Percentiles rank a stretch among this genome's conserved stretches.
phyloP scores from a whole-genome alignment of 352 stramenopile species.

The Hyaloperonospora brassicae region DNA sequence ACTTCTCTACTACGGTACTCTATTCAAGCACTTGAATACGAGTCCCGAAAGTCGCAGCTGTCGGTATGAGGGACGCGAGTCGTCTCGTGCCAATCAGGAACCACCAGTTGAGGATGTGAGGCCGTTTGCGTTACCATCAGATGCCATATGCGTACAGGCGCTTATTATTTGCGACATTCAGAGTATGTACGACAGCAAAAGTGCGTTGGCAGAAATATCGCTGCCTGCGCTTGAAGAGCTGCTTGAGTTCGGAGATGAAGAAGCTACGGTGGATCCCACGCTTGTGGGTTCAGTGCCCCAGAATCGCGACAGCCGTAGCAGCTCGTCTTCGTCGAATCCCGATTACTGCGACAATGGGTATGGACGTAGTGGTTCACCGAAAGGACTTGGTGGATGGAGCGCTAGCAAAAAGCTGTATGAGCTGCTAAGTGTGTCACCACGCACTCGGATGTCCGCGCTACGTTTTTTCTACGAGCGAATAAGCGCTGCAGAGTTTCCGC shows the following conservation, averaged over 20 bases:
- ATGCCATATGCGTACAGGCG: constrained; percentile 54
- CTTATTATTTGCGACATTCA: constrained; percentile 77
- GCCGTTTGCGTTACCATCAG: constrained; percentile 41
- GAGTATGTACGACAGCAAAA: constrained; percentile 69
- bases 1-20: constrained; percentile 59
- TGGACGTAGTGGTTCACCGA: constrained; percentile 29
- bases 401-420: constrained; percentile 32
- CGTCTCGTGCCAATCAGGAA: constrained; percentile 7
- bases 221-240: constrained; percentile 63
- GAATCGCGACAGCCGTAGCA: constrained; percentile 31
- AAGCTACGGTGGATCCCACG: constrained; percentile 42
- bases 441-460: constrained; percentile 34
- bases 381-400: constrained; percentile 46
- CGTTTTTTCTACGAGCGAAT: constrained; percentile 59
- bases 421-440: constrained; percentile 45
- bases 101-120: constrained; percentile 4
- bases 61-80: constrained; percentile 28
- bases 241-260: constrained; percentile 74
- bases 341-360: constrained; percentile 29
- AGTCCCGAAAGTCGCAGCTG: constrained; percentile 38
- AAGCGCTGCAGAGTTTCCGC: constrained; percentile 28
- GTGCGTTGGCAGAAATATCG: constrained; percentile 49
- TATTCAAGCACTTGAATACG: constrained; percentile 58
- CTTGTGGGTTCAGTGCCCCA: constrained; percentile 33
- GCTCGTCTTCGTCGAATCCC: constrained; percentile 28